These are phyloP conservation scores for Cunninghamia lanceolata DNA, from an alignment of 75 land plant genomes.

Conservation along the genomic window DNA sequence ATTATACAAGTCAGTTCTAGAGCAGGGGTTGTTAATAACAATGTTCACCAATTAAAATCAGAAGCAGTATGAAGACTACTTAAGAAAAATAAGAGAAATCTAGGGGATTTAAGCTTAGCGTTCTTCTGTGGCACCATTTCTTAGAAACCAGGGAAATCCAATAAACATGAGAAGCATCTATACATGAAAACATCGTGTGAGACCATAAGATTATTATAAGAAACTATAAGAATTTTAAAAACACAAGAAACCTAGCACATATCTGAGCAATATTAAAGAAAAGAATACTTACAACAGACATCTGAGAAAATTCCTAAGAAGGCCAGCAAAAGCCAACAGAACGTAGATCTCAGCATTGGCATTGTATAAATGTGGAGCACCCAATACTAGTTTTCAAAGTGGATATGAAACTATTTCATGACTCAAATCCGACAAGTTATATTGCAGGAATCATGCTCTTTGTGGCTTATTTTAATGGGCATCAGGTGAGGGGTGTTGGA, in stretches of 20 bases:
- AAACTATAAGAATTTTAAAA: background rate
- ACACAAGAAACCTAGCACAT: background rate
- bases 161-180: background rate
- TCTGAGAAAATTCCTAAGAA: background rate
- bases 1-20: background rate
- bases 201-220: too few relatives aligned
- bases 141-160: background rate
- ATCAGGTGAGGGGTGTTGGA: background rate
- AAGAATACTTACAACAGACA: conserved; percentile 6
- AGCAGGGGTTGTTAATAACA: too few relatives aligned
- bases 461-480: background rate
- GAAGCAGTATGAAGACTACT: background rate
- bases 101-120: background rate
- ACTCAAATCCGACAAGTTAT: background rate
- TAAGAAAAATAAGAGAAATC: background rate
- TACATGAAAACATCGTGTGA: background rate
- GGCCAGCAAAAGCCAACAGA: background rate
- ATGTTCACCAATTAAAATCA: background rate
- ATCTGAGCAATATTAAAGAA: background rate
- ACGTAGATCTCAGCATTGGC: background rate
- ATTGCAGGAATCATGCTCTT: background rate
- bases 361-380: background rate
- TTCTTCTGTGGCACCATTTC: background rate
- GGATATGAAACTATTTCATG: background rate
- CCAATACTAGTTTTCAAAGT: background rate